Conservation (phyloP, 2,329 filamentous ascomycete species). For the Geoglossum cookeanum region DNA sequence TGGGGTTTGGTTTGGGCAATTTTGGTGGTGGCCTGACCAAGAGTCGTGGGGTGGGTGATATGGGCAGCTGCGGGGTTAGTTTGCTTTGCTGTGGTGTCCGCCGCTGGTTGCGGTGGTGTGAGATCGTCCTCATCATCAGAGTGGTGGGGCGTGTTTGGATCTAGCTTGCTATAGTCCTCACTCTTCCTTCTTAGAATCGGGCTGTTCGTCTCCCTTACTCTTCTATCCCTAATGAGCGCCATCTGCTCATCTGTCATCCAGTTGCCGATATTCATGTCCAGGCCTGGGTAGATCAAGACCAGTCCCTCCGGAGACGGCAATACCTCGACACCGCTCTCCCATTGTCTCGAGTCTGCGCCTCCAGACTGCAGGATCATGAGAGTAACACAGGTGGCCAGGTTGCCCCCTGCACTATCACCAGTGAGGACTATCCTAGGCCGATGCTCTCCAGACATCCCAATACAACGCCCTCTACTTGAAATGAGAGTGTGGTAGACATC, state of each 20-base stretch:
- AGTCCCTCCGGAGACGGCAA: slow-evolving; percentile 63
- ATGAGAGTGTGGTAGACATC: slow-evolving; percentile 65
- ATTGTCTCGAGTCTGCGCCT: slow-evolving; percentile 34
- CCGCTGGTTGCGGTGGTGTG: slow-evolving; percentile 18
- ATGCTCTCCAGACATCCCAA: slow-evolving; percentile 49
- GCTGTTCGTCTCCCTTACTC: slow-evolving; percentile 57
- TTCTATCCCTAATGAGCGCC: slow-evolving; percentile 72
- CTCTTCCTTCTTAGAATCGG: slow-evolving; percentile 67
- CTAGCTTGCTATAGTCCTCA: slow-evolving; percentile 70
- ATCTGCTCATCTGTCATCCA: slow-evolving; percentile 99
- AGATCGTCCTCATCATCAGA: slow-evolving; percentile 53
- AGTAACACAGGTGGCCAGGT: slow-evolving; percentile 59
- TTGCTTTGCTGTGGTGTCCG: not conserved
- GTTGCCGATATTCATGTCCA: slow-evolving; percentile 95
- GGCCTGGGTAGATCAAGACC: slow-evolving; percentile 68
- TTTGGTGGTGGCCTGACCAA: slow-evolving; percentile 19
- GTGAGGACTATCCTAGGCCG: slow-evolving; percentile 52
- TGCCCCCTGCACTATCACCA: slow-evolving; percentile 69
- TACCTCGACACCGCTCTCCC: slow-evolving; percentile 33
- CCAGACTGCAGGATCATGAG: slow-evolving; percentile 77
- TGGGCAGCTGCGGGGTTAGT: not conserved
- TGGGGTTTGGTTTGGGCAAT: slow-evolving; percentile 23
- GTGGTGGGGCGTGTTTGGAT: slow-evolving; percentile 59
- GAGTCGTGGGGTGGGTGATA: not conserved
- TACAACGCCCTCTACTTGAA: slow-evolving; percentile 50